phyloP scores from a whole-genome alignment of 352 stramenopile genomes.

The Lagenidium giganteum region DNA sequence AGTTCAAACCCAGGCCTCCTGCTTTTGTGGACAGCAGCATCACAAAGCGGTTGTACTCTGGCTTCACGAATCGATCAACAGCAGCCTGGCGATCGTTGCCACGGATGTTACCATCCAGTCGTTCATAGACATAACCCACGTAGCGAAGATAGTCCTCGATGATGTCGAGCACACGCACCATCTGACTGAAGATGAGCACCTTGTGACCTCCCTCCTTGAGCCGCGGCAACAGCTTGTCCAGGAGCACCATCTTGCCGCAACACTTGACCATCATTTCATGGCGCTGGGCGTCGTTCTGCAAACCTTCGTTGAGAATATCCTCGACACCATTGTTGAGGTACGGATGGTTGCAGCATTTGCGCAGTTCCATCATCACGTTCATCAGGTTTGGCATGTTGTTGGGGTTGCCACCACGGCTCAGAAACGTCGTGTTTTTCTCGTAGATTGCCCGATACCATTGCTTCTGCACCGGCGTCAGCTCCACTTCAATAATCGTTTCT shows the following conservation, averaged over 20 bases:
- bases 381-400: conserved; percentile 79
- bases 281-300: conserved; percentile 56
- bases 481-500: conserved; percentile 82
- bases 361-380: conserved; percentile 87
- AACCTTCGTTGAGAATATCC: conserved; percentile 66
- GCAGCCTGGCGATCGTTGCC: conserved; percentile 75
- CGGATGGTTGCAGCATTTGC: conserved; percentile 83
- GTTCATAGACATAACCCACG: conserved; percentile 89
- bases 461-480: conserved; percentile 81
- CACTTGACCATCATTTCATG: conserved; percentile 92
- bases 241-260: conserved; percentile 97
- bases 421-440: conserved; percentile 92
- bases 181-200: conserved; percentile 98
- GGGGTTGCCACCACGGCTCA: conserved; percentile 60
- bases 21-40: conserved; percentile 97
- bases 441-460: conserved; percentile 89
- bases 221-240: conserved; percentile 98
- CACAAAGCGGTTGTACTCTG: conserved; percentile 88
- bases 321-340: conserved; percentile 88
- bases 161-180: conserved; percentile 98
- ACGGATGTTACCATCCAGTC: conserved; percentile 96
- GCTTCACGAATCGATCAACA: conserved; percentile 77
- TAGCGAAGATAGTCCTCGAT: conserved; percentile 96
- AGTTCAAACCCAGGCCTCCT: conserved; percentile 87
- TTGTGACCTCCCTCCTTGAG: conserved; percentile 94